Percentiles rank a stretch among this genome's conserved stretches.
phyloP scores from a whole-genome alignment of 306 rosid genomes.

The Fragaria nilgerrensis region DNA sequence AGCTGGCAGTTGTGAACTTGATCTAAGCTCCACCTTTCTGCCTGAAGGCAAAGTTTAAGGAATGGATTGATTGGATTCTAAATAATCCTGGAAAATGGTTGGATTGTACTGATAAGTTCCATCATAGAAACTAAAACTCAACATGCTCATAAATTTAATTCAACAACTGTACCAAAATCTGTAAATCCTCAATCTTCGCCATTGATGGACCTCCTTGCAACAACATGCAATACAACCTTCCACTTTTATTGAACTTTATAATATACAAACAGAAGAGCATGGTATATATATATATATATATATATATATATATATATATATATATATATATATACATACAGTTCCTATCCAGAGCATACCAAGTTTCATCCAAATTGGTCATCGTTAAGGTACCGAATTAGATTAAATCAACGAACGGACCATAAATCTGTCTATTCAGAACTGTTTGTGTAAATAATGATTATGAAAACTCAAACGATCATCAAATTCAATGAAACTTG shows the following conservation, averaged over 20 bases:
- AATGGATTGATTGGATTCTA: not conserved
- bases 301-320: no score
- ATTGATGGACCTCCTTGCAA: not conserved
- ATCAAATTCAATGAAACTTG: no score
- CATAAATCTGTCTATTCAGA: no score
- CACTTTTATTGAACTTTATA: not conserved
- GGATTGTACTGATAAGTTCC: not conserved
- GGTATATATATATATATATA: no score
- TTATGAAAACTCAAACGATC: no score
- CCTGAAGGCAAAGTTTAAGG: constrained; percentile 1
- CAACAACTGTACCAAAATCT: not conserved
- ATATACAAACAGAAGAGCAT: not conserved
- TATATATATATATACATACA: no score
- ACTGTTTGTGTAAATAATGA: no score
- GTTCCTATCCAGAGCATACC: no score
- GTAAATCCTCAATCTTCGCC: not conserved
- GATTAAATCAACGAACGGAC: no score
- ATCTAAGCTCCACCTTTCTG: not conserved
- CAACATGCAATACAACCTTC: not conserved
- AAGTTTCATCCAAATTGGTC: no score
- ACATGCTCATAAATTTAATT: not conserved
- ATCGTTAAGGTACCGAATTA: no score
- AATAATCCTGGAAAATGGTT: not conserved
- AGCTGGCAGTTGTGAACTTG: not conserved
- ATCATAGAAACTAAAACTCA: not conserved